Evolutionary conservation across 257 asterid species (phyloP), one percentile per base, ranked within the genome.

Genomic region (Echium plantagineum): DNA sequence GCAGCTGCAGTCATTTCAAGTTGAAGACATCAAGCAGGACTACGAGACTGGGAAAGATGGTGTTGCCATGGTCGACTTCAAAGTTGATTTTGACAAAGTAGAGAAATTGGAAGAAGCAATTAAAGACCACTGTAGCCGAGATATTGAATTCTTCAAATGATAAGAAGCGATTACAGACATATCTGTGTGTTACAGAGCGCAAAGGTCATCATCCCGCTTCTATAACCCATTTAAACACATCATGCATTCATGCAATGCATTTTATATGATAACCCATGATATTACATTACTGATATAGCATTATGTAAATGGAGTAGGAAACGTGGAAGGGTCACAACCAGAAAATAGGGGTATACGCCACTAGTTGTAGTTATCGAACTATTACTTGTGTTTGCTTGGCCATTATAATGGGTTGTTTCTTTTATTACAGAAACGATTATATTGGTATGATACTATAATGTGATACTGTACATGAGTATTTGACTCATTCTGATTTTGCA

Each of bases 21-120:
- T 68, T 49, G 98, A 91, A 77, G 96, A 88, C 67, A 88, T 91
- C 74, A 84, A 84, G 75, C 96, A 91, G 78, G 95, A 91, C 74
- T 91, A 88, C 66, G 94, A 88, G 57, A 88, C 94, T 13, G 98
- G 95, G 57, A 88, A 88, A 73, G 94, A 82, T 69, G 84, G 84
- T 58, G 80, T 77, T 22, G 66, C 81, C 20, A 83, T 91, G 93
- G 80, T 91, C 55, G 83, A 81, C 55, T 91, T 91, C 60, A 85
- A 88, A 69, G 96, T 88, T 71, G 95, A 91, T 71, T 84, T 91
- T 70, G 94, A 91, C 68, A 78, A 74, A 20, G 87, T 67, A 38
- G 72, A 78, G 66, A 75, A 82, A 71, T 71, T 91, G 78, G 96
- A 88, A 72, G 95, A 91, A 72, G 96, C 95, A 62, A 70, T 88